Evolutionary conservation across 2,329 filamentous ascomycete genomes (phyloP).

Genomic region (Polychaeton citri): DNA sequence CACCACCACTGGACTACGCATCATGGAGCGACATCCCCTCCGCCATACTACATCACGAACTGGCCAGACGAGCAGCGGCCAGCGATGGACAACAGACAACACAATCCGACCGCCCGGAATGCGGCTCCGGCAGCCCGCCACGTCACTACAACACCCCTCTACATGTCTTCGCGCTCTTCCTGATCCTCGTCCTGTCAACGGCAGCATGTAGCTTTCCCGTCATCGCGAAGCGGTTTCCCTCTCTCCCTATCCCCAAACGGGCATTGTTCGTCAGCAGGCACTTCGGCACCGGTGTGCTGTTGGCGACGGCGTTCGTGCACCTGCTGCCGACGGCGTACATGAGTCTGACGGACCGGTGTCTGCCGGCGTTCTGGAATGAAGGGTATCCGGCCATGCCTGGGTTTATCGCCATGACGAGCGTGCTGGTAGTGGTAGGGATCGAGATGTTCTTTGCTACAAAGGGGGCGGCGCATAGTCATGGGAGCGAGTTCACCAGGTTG

Average conservation of each 20-base stretch:
- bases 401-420: constrained; percentile 67
- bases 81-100: constrained; percentile 8
- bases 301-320: constrained; percentile 45
- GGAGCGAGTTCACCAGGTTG: constrained; percentile 22
- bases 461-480: constrained; percentile 47
- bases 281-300: constrained; percentile 44
- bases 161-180: constrained; percentile 44
- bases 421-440: constrained; percentile 69
- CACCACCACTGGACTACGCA: constrained; percentile 1
- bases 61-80: constrained; percentile 34
- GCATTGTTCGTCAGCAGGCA: constrained; percentile 48
- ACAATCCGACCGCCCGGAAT: constrained; percentile 28
- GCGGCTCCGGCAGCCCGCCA: constrained; percentile 35
- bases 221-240: constrained; percentile 45
- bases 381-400: constrained; percentile 71
- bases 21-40: constrained; percentile 28
- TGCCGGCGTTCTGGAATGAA: constrained; percentile 66
- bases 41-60: constrained; percentile 34
- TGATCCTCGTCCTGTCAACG: constrained; percentile 44
- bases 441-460: constrained; percentile 79
- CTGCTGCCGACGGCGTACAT: constrained; percentile 50
- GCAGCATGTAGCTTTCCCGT: constrained; percentile 49
- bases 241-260: constrained; percentile 44
- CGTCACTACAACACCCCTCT: constrained; percentile 41
- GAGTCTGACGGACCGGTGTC: constrained; percentile 48